Evolutionary conservation across 2,329 filamentous ascomycete species (phyloP).

Genomic region (Taxawa tesnikishii): DNA sequence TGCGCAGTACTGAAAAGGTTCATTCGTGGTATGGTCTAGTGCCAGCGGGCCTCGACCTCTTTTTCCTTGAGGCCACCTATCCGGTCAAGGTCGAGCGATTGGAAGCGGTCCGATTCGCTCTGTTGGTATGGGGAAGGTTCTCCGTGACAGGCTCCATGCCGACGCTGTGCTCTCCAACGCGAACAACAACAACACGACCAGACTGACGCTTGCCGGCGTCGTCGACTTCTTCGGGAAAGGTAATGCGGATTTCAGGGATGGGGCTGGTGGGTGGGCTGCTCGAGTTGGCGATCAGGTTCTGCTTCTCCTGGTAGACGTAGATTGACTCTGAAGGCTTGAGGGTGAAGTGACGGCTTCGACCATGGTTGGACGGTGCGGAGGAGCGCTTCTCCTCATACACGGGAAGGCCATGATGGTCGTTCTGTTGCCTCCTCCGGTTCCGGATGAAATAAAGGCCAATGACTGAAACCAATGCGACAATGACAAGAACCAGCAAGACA

Average conservation of each 20-base stretch:
- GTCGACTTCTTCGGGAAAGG: conserved; percentile 92
- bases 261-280: conserved; percentile 63
- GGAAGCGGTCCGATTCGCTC: conserved; percentile 62
- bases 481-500: conserved; percentile 63
- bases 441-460: conserved; percentile 62
- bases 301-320: conserved; percentile 68
- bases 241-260: conserved; percentile 93
- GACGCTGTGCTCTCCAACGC: conserved; percentile 77
- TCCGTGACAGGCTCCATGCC: conserved; percentile 73
- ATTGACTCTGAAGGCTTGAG: conserved; percentile 50
- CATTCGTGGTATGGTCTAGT: too few relatives aligned
- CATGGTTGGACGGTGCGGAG: conserved; percentile 31
- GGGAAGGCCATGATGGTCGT: conserved; percentile 47
- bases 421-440: conserved; percentile 41
- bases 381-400: conserved; percentile 53
- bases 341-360: conserved; percentile 49
- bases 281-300: conserved; percentile 64
- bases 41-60: conserved; percentile 26
- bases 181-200: conserved; percentile 81
- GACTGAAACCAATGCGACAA: conserved; percentile 57
- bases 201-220: conserved; percentile 66
- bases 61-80: conserved; percentile 95
- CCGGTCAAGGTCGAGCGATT: conserved; percentile 86
- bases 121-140: conserved; percentile 85
- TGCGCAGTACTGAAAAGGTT: too few relatives aligned